These are phyloP conservation scores for Porphyrellus cyaneotinctus DNA, from an alignment of 768 basidiomycete species.

Conservation along the genomic window DNA sequence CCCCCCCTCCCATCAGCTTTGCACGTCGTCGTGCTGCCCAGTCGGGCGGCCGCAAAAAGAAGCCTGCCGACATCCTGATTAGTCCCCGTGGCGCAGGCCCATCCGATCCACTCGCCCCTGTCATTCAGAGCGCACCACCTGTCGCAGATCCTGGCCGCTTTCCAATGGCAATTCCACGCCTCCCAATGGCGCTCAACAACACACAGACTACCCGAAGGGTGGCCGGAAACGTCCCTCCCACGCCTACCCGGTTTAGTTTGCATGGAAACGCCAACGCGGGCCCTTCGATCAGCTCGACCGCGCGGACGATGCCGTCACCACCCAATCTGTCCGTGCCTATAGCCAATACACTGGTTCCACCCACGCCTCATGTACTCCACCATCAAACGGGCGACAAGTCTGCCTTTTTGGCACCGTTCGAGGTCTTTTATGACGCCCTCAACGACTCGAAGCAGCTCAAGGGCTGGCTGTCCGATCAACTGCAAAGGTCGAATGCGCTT, in stretches of 20 bases:
- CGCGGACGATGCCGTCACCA: constrained; percentile 41
- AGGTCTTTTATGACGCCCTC: constrained; percentile 80
- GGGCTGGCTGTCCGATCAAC: constrained; percentile 68
- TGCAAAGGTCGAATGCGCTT: constrained; percentile 57
- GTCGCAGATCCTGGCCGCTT: constrained; percentile 45
- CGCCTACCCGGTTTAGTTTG: constrained; percentile 59
- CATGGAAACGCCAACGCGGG: constrained; percentile 27
- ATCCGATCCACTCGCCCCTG: constrained; percentile 54
- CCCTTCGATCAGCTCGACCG: constrained; percentile 20
- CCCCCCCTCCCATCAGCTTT: constrained; percentile 73
- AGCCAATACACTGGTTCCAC: constrained; percentile 58
- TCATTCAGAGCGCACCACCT: constrained; percentile 76
- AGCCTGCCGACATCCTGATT: constrained; percentile 78
- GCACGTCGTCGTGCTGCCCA: constrained; percentile 69
- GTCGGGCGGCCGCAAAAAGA: constrained; percentile 56
- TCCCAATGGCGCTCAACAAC: constrained; percentile 46
- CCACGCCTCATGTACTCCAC: constrained; percentile 64
- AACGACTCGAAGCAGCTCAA: constrained; percentile 78
- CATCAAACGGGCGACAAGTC: constrained; percentile 61
- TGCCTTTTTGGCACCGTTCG: constrained; percentile 80
- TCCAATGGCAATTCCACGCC: constrained; percentile 63
- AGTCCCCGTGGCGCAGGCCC: constrained; percentile 57
- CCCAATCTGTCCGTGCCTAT: constrained; percentile 66
- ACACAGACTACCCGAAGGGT: constrained; percentile 49
- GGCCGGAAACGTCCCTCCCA: constrained; percentile 63